phyloP scores from a whole-genome alignment of 2,329 filamentous ascomycete species.

The Trichoderma polysporum region DNA sequence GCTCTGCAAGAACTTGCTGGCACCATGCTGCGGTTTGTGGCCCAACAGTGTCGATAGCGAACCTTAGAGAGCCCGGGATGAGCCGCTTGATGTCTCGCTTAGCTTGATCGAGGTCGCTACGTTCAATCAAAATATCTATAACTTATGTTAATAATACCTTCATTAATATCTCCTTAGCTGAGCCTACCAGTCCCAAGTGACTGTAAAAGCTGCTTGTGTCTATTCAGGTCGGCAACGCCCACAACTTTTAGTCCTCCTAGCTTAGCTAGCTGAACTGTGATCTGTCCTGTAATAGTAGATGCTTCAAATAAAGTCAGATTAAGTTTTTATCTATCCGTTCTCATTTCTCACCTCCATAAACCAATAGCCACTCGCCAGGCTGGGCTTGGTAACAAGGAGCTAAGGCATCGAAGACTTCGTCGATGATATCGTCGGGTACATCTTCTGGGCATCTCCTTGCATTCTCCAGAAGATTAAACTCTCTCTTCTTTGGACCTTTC shows the following conservation, averaged over 20 bases:
- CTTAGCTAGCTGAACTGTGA: slow-evolving; percentile 11
- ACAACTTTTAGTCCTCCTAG: slow-evolving; percentile 13
- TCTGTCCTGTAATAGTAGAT: slow-evolving; percentile 10
- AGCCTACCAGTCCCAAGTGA: slow-evolving; percentile 4
- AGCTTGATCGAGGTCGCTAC: slow-evolving; percentile 15
- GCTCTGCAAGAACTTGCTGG: slow-evolving; percentile 16
- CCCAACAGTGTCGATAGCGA: slow-evolving; percentile 14
- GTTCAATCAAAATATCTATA: slow-evolving; percentile 7
- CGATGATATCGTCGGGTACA: slow-evolving; percentile 14
- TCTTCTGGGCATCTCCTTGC: slow-evolving; percentile 5
- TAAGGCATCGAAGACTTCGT: slow-evolving; percentile 14
- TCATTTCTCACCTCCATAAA: slow-evolving; percentile 3
- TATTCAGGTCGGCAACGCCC: not conserved
- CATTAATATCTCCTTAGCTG: not conserved
- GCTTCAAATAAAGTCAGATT: slow-evolving; percentile 2
- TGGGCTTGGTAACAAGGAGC: slow-evolving; percentile 16
- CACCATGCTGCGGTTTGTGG: slow-evolving; percentile 12
- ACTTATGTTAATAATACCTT: not conserved
- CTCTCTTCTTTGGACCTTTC: slow-evolving; percentile 1
- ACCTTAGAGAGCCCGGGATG: slow-evolving; percentile 3
- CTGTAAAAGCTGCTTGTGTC: not conserved
- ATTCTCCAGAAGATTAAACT: slow-evolving; percentile 17
- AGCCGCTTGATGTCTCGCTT: slow-evolving; percentile 15
- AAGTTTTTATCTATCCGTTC: not conserved
- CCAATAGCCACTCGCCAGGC: slow-evolving; percentile 17